Percentiles rank a stretch among this genome's conserved stretches.
These are phyloP conservation scores for Candida coleopterorum DNA, from an alignment of 805 yeast genomes.

Conservation along the genomic window DNA sequence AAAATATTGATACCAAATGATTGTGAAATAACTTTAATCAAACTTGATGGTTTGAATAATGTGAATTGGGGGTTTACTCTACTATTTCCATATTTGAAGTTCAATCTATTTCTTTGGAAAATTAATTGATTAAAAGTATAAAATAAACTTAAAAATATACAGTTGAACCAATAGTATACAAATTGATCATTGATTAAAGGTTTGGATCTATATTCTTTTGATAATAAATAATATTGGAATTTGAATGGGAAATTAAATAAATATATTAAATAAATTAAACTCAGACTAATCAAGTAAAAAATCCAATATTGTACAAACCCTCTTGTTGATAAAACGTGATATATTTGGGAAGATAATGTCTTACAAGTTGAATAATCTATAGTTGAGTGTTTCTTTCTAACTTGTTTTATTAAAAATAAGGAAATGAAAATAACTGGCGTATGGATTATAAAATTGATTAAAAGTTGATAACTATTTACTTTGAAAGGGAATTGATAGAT, in stretches of 20 bases:
- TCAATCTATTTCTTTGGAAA: conserved; percentile 52
- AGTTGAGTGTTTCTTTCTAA: conserved; percentile 21
- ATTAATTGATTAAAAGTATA: conserved; percentile 50
- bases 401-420: conserved; percentile 21
- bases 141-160: conserved; percentile 33
- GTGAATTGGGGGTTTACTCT: conserved; percentile 36
- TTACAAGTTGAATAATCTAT: conserved; percentile 29
- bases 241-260: conserved; percentile 24
- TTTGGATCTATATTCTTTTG: conserved; percentile 35
- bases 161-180: conserved; percentile 48
- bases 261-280: conserved; percentile 19
- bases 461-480: conserved; percentile 10
- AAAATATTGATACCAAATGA: conserved; percentile 28
- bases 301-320: conserved; percentile 14
- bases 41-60: conserved; percentile 17
- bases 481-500: conserved; percentile 25
- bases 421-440: conserved; percentile 30
- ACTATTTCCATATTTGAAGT: conserved; percentile 40
- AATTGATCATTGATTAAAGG: conserved; percentile 39
- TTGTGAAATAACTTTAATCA: conserved; percentile 32
- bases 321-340: conserved; percentile 16
- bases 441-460: conserved; percentile 18
- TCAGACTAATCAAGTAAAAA: conserved; percentile 21
- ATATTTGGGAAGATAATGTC: conserved; percentile 30
- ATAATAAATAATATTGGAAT: conserved; percentile 25